phyloP scores from a whole-genome alignment of 1,284 basidiomycete genomes.

The Boletus sp. region DNA sequence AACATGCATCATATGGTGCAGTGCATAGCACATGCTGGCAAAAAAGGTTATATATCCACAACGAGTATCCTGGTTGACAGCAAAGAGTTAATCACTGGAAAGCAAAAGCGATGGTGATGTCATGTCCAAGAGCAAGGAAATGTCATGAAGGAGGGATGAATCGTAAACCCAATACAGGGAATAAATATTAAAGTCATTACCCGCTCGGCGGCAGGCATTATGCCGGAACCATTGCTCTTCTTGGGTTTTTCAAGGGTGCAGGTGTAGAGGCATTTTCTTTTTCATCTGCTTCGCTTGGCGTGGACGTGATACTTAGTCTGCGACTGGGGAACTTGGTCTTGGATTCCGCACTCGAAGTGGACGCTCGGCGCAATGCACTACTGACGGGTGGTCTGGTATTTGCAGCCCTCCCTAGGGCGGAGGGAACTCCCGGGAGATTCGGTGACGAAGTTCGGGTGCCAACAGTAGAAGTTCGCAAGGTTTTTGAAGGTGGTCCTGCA shows the following conservation, averaged over 20 bases:
- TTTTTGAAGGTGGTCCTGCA: conserved; percentile 50
- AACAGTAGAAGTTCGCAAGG: conserved; percentile 37
- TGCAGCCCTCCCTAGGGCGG: conserved; percentile 31
- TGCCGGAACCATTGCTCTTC: conserved; percentile 21
- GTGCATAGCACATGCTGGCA: not conserved
- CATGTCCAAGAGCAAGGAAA: conserved; percentile 17
- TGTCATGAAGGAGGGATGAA: conserved; percentile 2
- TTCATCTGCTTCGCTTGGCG: conserved; percentile 25
- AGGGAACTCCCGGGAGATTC: conserved; percentile 31
- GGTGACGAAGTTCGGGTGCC: conserved; percentile 37
- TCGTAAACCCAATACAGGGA: not conserved
- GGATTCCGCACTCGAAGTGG: conserved; percentile 20
- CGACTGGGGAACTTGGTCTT: conserved; percentile 17
- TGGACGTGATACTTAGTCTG: conserved; percentile 22
- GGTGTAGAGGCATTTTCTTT: conserved; percentile 24
- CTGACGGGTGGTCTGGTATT: conserved; percentile 16
- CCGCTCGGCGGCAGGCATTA: conserved; percentile 6
- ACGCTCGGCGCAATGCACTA: conserved; percentile 20
- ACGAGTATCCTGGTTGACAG: conserved; percentile 9
- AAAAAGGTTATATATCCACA: not conserved
- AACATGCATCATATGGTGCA: conserved; percentile 13
- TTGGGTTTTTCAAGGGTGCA: conserved; percentile 12
- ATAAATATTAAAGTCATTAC: conserved; percentile 11
- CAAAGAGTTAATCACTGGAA: conserved; percentile 8
- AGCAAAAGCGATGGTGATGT: conserved; percentile 2